Percentiles rank a stretch among this genome's conserved stretches.
These are phyloP conservation scores for Syzygium syzygioides DNA, from an alignment of 441 rosid species.

Conservation along the genomic window DNA sequence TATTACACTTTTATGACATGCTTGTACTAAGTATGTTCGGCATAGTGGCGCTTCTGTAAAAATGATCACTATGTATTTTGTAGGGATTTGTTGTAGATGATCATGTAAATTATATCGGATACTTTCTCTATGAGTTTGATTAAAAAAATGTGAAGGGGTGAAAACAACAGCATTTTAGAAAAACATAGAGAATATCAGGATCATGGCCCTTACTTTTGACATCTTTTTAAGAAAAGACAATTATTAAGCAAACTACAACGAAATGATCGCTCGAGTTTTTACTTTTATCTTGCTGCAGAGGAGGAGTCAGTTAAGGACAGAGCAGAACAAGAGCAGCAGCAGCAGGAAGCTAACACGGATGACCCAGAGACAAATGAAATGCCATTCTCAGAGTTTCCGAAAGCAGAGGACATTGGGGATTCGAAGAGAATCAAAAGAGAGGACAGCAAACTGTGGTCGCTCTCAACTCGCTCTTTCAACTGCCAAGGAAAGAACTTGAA, in stretches of 20 bases:
- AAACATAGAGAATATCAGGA: neutral
- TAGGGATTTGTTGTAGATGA: neutral
- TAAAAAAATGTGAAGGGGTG: neutral
- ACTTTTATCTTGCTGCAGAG: constrained; percentile 32
- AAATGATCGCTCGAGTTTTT: neutral
- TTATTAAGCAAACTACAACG: neutral
- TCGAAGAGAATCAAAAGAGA: constrained; percentile 42
- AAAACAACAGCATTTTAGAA: neutral
- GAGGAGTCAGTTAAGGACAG: constrained; percentile 60
- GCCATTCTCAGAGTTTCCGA: constrained; percentile 29
- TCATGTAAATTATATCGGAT: neutral
- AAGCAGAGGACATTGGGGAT: constrained; percentile 38
- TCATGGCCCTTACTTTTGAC: neutral
- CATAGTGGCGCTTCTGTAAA: neutral
- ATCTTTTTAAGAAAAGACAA: neutral
- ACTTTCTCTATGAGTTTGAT: neutral
- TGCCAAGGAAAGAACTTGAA: constrained; percentile 77
- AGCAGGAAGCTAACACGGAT: constrained; percentile 35
- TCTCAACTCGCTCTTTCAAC: constrained; percentile 46
- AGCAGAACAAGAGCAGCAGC: constrained; percentile 47
- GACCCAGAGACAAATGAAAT: constrained; percentile 29
- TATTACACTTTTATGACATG: neutral
- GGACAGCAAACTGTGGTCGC: constrained; percentile 38
- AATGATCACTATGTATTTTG: neutral
- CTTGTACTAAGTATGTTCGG: neutral